phyloP scores from a whole-genome alignment of 2,329 filamentous ascomycete genomes.

The Cercospora sp. region DNA sequence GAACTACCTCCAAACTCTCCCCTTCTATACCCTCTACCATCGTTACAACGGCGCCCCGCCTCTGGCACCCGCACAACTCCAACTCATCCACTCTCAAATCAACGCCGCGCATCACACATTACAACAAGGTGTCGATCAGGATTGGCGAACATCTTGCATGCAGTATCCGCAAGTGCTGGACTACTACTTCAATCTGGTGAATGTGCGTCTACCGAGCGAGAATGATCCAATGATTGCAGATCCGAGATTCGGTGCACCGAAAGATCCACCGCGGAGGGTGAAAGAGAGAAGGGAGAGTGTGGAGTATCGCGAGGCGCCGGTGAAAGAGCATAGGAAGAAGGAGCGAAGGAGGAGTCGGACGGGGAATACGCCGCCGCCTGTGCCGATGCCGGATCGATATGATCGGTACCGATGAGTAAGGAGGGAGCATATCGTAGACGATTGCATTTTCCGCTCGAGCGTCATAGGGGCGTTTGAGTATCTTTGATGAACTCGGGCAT shows the following conservation, averaged over 20 bases:
- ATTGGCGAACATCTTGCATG: conserved; percentile 74
- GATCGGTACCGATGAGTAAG: conserved; percentile 9
- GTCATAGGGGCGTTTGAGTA: not conserved
- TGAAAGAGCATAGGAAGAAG: conserved; percentile 28
- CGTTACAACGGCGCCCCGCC: conserved; percentile 49
- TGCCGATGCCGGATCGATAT: conserved; percentile 26
- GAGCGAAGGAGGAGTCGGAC: conserved; percentile 28
- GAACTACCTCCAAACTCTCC: conserved; percentile 47
- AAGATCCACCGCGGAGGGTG: conserved; percentile 8
- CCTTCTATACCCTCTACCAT: conserved; percentile 50
- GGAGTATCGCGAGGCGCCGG: conserved; percentile 16
- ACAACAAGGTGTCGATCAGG: conserved; percentile 73
- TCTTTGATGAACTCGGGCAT: too few relatives aligned
- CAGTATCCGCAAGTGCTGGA: conserved; percentile 79
- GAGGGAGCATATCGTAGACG: not conserved
- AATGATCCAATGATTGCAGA: conserved; percentile 40
- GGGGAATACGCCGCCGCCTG: conserved; percentile 29
- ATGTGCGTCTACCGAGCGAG: conserved; percentile 64
- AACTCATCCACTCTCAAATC: conserved; percentile 54
- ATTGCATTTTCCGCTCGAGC: not conserved
- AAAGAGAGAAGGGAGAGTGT: conserved; percentile 33
- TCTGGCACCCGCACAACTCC: conserved; percentile 43
- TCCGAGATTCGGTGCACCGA: conserved; percentile 34
- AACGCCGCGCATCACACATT: conserved; percentile 63
- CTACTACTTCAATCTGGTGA: conserved; percentile 73